Conservation (phyloP, 768 basidiomycete species). For the Tulasnella sp. region DNA sequence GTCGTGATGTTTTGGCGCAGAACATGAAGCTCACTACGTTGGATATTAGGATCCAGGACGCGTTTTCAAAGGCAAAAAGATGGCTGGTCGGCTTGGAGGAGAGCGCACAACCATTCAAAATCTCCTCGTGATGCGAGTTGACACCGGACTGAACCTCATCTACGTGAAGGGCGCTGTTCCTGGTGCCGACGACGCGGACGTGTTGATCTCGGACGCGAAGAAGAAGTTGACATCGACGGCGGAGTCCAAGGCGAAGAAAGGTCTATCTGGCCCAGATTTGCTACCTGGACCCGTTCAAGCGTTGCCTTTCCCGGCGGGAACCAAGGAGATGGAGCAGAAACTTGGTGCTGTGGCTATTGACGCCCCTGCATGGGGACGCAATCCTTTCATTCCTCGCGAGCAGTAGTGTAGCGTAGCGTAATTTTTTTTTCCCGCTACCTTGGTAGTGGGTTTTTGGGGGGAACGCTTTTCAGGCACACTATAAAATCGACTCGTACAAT, state of each 20-base stretch:
- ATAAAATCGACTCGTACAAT: too few species aligned
- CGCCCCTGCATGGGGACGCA: slow-evolving; percentile 34
- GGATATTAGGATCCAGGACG: slow-evolving; percentile 80
- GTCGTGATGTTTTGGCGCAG: not conserved
- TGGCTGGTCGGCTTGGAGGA: slow-evolving; percentile 90
- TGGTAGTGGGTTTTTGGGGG: too few species aligned
- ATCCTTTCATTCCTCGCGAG: slow-evolving; percentile 13
- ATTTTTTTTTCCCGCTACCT: too few species aligned
- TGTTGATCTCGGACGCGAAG: slow-evolving; percentile 79
- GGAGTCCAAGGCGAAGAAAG: slow-evolving; percentile 54
- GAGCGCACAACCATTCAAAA: slow-evolving; percentile 76
- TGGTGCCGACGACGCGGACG: slow-evolving; percentile 78
- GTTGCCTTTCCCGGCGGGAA: slow-evolving; percentile 90
- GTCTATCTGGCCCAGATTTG: slow-evolving; percentile 48
- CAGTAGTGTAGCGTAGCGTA: not conserved
- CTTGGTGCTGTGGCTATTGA: slow-evolving; percentile 51
- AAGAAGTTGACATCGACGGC: slow-evolving; percentile 63
- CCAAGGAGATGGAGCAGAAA: slow-evolving; percentile 53
- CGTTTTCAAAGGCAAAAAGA: slow-evolving; percentile 95
- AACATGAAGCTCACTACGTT: not conserved
- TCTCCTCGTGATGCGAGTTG: slow-evolving; percentile 78
- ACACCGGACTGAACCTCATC: slow-evolving; percentile 73
- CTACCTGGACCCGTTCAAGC: slow-evolving; percentile 72
- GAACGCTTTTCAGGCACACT: too few species aligned
- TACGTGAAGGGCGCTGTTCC: slow-evolving; percentile 89